Conservation (phyloP, 192 early-diverging fungal genomes). For the Backusella macrospora region DNA sequence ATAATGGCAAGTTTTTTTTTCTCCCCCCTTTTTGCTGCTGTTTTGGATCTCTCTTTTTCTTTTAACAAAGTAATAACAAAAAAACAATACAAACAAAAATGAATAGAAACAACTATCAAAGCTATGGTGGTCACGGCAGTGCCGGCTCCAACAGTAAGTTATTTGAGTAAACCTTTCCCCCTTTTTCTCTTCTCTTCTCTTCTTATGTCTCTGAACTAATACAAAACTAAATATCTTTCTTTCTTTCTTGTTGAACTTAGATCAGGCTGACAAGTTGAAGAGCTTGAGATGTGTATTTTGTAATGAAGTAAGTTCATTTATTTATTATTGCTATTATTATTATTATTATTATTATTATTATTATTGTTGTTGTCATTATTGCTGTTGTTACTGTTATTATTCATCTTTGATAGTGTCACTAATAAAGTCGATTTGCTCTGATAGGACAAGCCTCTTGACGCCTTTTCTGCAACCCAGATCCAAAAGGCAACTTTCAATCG, state of each 20-base stretch:
- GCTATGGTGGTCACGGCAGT: neutral
- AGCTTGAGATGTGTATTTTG: conserved; percentile 25
- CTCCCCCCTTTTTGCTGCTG: neutral
- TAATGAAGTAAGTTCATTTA: conserved; percentile 1
- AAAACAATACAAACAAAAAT: neutral
- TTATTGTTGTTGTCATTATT: neutral
- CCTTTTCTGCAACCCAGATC: conserved; percentile 47
- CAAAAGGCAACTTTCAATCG: conserved; percentile 42
- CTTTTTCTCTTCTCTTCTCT: too few species aligned
- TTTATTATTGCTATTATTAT: neutral
- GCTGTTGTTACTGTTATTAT: neutral
- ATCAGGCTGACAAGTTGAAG: neutral
- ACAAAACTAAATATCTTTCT: neutral
- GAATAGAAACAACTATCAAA: neutral
- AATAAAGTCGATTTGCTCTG: neutral
- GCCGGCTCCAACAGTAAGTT: neutral
- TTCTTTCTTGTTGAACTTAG: neutral
- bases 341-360: neutral
- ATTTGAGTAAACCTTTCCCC: neutral
- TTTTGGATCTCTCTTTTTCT: neutral
- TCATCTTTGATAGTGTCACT: too few species aligned
- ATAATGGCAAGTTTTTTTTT: neutral
- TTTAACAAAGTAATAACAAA: neutral
- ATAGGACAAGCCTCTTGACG: conserved; percentile 39
- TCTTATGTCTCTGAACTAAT: too few species aligned